Conservation (phyloP, 371 early-diverging fungal genomes). For the Nematocida ironsii region DNA sequence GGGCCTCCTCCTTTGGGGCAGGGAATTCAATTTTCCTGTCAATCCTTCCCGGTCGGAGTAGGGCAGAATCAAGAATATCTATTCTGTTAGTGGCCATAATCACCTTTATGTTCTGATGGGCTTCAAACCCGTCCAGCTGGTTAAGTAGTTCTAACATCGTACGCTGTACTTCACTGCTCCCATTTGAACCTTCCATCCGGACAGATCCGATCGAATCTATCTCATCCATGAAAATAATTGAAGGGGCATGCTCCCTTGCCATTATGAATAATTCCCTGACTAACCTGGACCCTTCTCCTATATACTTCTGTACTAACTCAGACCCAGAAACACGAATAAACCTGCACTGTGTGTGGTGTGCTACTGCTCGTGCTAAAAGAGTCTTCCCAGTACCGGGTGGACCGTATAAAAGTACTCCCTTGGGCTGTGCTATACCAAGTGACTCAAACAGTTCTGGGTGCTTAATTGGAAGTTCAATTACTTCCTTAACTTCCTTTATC, state of each 20-base stretch:
- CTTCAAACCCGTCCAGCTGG: slow-evolving; percentile 96
- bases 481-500: slow-evolving; percentile 95
- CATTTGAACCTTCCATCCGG: slow-evolving; percentile 93
- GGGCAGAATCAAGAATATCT: slow-evolving; percentile 91
- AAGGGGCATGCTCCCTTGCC: slow-evolving; percentile 94
- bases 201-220: slow-evolving; percentile 98
- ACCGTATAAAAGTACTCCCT: slow-evolving; percentile 96
- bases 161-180: slow-evolving; percentile 97
- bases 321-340: slow-evolving; percentile 94
- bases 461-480: slow-evolving; percentile 93
- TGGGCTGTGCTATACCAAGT: slow-evolving; percentile 92
- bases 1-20: slow-evolving; percentile 88
- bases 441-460: slow-evolving; percentile 90
- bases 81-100: slow-evolving; percentile 99
- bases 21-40: slow-evolving; percentile 99
- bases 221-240: slow-evolving; percentile 99
- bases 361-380: slow-evolving; percentile 91
- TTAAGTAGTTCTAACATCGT: slow-evolving; percentile 98
- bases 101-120: slow-evolving; percentile 90
- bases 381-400: slow-evolving; percentile 90
- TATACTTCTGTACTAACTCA: slow-evolving; percentile 97
- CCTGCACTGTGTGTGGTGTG: slow-evolving; percentile 89
- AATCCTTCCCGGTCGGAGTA: slow-evolving; percentile 92
- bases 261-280: slow-evolving; percentile 95
- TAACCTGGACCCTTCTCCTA: slow-evolving; percentile 96